These are phyloP conservation scores for Stagonosporopsis vannaccii DNA, from an alignment of 2,329 filamentous ascomycete species.

Conservation along the genomic window DNA sequence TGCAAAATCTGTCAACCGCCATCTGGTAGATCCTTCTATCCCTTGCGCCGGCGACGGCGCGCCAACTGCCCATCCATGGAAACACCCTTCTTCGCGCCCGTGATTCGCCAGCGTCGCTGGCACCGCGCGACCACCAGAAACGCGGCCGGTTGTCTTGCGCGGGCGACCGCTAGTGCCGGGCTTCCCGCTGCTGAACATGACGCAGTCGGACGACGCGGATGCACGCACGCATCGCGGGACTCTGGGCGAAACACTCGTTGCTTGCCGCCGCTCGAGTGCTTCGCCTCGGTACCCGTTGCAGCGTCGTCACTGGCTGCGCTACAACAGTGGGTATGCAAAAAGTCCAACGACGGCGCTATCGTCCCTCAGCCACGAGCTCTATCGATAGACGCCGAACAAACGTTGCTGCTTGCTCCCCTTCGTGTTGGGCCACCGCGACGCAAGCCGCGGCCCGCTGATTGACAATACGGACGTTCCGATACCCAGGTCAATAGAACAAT, in stretches of 20 bases:
- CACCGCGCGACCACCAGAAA: slow-evolving; percentile 21
- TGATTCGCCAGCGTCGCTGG: slow-evolving; percentile 33
- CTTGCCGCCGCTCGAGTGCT: slow-evolving; percentile 16
- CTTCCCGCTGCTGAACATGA: slow-evolving; percentile 36
- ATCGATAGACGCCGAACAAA: slow-evolving; percentile 27
- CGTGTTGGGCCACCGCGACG: slow-evolving; percentile 14
- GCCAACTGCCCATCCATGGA: slow-evolving; percentile 28
- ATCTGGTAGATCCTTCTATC: slow-evolving; percentile 34
- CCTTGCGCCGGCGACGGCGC: slow-evolving; percentile 35
- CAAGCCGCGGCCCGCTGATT: slow-evolving; percentile 36
- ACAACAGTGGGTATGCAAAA: slow-evolving; percentile 8
- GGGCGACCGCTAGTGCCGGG: slow-evolving; percentile 35
- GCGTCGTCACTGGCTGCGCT: slow-evolving; percentile 22
- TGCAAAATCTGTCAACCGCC: slow-evolving; percentile 35
- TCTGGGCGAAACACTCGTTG: slow-evolving; percentile 31
- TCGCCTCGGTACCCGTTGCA: slow-evolving; percentile 28
- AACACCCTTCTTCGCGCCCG: slow-evolving; percentile 10
- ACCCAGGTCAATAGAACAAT: slow-evolving; percentile 29
- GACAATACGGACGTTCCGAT: slow-evolving; percentile 30
- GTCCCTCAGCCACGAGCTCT: slow-evolving; percentile 17
- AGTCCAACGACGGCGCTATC: slow-evolving; percentile 2
- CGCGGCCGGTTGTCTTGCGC: slow-evolving; percentile 22
- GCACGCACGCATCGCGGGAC: slow-evolving; percentile 25
- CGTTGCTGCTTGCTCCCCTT: slow-evolving; percentile 10
- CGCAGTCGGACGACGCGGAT: slow-evolving; percentile 42